These are phyloP conservation scores for Aspergillus versicolor DNA, from an alignment of 2,329 filamentous ascomycete genomes.

Conservation along the genomic window DNA sequence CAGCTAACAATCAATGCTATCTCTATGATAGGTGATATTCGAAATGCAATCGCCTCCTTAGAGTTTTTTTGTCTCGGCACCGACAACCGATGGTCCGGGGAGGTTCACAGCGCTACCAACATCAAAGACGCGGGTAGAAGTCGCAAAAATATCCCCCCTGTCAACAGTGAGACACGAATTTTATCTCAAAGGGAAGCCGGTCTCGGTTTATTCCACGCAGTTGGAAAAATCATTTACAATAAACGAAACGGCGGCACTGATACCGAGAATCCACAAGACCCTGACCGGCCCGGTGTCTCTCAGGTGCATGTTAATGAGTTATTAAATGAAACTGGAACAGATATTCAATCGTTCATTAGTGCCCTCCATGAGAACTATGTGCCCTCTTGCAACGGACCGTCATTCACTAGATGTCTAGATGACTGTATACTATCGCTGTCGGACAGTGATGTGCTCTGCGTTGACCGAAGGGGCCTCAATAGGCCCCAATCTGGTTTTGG, in stretches of 20 bases:
- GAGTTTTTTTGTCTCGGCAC: conserved; percentile 89
- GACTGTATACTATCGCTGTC: conserved; percentile 86
- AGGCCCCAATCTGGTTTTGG: conserved; percentile 53
- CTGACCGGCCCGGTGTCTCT: conserved; percentile 61
- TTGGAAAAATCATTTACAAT: conserved; percentile 95
- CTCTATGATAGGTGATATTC: conserved; percentile 84
- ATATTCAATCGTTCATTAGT: conserved; percentile 84
- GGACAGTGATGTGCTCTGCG: conserved; percentile 79
- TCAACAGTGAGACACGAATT: conserved; percentile 70
- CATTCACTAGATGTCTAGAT: conserved; percentile 74
- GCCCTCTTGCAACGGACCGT: conserved; percentile 69
- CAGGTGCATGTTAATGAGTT: conserved; percentile 70
- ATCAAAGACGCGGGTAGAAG: conserved; percentile 59
- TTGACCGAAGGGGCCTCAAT: conserved; percentile 49
- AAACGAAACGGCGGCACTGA: conserved; percentile 66
- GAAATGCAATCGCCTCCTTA: conserved; percentile 86
- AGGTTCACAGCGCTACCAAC: conserved; percentile 66
- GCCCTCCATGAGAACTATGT: conserved; percentile 93
- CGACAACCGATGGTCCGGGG: conserved; percentile 66
- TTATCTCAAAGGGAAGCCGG: conserved; percentile 86
- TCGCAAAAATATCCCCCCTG: conserved; percentile 55
- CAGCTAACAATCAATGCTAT: conserved; percentile 75
- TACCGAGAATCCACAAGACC: conserved; percentile 41
- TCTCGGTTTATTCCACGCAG: conserved; percentile 91
- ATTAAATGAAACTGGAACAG: conserved; percentile 91